Conservation (phyloP, 2,329 filamentous ascomycete species). For the Fusarium transvaalense region DNA sequence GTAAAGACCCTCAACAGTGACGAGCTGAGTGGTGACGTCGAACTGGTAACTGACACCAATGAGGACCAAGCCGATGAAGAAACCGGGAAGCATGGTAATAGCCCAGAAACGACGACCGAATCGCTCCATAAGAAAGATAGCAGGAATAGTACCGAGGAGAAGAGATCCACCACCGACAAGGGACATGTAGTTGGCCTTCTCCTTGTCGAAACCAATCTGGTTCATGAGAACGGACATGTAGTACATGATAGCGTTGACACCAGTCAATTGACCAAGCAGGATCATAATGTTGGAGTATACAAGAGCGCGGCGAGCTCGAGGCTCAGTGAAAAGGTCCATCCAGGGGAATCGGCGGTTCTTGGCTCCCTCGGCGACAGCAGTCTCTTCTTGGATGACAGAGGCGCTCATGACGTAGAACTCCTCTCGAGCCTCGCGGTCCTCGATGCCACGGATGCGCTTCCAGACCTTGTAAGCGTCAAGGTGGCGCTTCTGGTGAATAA, state of each 20-base stretch:
- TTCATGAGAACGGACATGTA: constrained; percentile 78
- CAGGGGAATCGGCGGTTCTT: constrained; percentile 72
- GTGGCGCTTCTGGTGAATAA: constrained; percentile 73
- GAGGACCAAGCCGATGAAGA: constrained; percentile 76
- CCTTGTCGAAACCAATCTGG: constrained; percentile 74
- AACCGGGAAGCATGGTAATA: constrained; percentile 77
- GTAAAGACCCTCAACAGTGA: constrained; percentile 70
- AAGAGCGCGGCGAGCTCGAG: constrained; percentile 73
- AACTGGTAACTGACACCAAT: constrained; percentile 75
- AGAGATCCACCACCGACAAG: constrained; percentile 77
- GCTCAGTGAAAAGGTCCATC: constrained; percentile 80
- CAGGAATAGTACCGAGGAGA: constrained; percentile 75
- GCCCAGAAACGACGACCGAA: constrained; percentile 82
- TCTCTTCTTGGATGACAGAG: constrained; percentile 69
- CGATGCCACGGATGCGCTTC: constrained; percentile 76
- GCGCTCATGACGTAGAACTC: constrained; percentile 80
- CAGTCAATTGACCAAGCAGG: constrained; percentile 76
- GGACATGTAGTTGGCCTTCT: constrained; percentile 78
- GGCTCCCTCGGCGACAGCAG: constrained; percentile 62
- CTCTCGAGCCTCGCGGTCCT: constrained; percentile 68
- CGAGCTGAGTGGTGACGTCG: constrained; percentile 58
- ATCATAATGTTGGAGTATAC: constrained; percentile 79
- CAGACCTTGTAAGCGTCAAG: constrained; percentile 70
- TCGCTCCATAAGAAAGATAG: constrained; percentile 77
- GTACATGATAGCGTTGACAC: constrained; percentile 77